Evolutionary conservation across 1,139 yeast species (phyloP), one percentile per base, ranked within the genome.

Genomic region (Blastobotrys capitulatus): DNA sequence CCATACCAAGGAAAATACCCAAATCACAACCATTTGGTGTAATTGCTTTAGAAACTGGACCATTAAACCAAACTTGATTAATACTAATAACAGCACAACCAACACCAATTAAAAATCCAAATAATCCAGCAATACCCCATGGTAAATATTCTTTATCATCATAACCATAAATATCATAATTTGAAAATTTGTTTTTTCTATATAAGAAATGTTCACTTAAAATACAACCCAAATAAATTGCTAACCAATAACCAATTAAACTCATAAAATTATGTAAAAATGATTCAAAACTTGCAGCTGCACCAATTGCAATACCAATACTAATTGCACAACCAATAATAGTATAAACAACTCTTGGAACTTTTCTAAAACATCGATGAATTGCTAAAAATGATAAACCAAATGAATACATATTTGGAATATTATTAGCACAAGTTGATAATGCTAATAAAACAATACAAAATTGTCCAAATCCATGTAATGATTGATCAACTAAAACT

Each of bases 401-500:
- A 63, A 87, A 79, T 18, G 96, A 86, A 74, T 89, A 89, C 83
- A 88, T 82, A 74, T 88, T 89, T 64, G 96, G 96, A 65, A 88
- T 78, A 71, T 88, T 88, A 76, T 88, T 88, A 59, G 96, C 86
- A 50, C 89, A 81, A 44, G 95, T 86, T 32, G 95, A 86, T 57
- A 89, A 70, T 15, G 95, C 88, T 55, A 89, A 72, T 18, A 89
- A 48, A 38, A 89, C 96, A 71, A 92, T 81, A 70, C 90, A 83
- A 74, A 89, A 88, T 67, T 87, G 82, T 54, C 97, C 97, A 58
- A 89, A 89, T 8, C 89, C 90, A 67, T 84, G 89, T 54, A 89
- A 76, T 12, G 95, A 84, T 64, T 88, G 77, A 55, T 80, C 78
- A 48, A 86, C 94, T 56, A 89, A 72, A 57, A 89, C 77, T 48